phyloP scores from a whole-genome alignment of 306 rosid species.

The Lathyrus oleraceus region DNA sequence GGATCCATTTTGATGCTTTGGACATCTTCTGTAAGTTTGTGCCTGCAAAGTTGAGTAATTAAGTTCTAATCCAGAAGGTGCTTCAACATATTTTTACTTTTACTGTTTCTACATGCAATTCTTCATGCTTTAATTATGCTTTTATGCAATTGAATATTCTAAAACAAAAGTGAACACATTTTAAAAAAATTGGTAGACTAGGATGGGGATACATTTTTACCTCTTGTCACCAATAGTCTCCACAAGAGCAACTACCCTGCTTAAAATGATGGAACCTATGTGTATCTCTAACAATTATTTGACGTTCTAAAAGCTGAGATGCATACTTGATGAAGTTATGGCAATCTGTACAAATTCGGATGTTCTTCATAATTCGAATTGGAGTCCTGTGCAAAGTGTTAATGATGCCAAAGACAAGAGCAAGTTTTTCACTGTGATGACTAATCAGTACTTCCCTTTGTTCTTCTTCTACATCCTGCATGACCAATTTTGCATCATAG shows the following conservation, averaged over 20 bases:
- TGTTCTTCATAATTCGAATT: conserved; percentile 71
- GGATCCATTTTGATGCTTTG: not conserved
- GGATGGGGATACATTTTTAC: conserved; percentile 5
- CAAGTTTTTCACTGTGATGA: conserved; percentile 82
- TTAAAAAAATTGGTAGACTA: not conserved
- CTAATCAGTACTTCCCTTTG: conserved; percentile 66
- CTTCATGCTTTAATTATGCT: not conserved
- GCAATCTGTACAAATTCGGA: conserved; percentile 66
- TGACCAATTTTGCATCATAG: conserved; percentile 48
- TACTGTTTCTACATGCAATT: not conserved
- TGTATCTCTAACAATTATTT: conserved; percentile 68
- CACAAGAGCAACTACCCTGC: conserved; percentile 68
- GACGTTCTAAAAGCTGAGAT: conserved; percentile 66
- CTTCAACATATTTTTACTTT: not conserved
- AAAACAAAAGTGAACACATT: not conserved
- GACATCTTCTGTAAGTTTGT: conserved; percentile 3
- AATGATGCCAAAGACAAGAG: conserved; percentile 59
- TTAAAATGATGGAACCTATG: conserved; percentile 72
- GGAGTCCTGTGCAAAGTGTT: conserved; percentile 49
- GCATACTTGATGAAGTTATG: conserved; percentile 70
- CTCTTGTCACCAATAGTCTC: conserved; percentile 72
- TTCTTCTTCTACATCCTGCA: conserved; percentile 83
- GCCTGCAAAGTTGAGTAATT: conserved; percentile 6
- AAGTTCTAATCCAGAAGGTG: not conserved
- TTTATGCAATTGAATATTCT: not conserved